phyloP scores from a whole-genome alignment of 2,329 filamentous ascomycete genomes.

The Hortaea werneckii region DNA sequence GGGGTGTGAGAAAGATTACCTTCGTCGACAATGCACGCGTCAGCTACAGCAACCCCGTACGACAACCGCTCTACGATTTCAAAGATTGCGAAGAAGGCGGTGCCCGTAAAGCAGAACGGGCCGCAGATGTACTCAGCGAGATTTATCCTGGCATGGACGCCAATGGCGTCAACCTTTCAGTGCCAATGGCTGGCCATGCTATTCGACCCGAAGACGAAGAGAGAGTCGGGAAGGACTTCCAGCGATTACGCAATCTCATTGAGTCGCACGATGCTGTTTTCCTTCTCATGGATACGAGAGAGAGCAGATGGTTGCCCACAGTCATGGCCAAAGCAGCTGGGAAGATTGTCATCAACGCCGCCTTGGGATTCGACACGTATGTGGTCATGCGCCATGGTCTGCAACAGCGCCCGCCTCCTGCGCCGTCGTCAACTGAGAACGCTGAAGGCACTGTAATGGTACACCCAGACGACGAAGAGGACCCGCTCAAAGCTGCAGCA shows the following conservation, averaged over 20 bases:
- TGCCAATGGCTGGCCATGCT: conserved; percentile 93
- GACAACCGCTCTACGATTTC: conserved; percentile 86
- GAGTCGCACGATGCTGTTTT: conserved; percentile 86
- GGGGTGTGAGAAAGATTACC: conserved; percentile 90
- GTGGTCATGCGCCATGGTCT: conserved; percentile 94
- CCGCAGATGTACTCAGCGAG: conserved; percentile 67
- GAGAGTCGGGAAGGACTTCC: conserved; percentile 63
- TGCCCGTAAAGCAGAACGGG: conserved; percentile 68
- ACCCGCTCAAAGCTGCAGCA: conserved; percentile 13
- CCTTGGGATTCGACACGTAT: conserved; percentile 90
- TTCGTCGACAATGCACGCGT: conserved; percentile 91
- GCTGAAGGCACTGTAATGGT: conserved; percentile 12
- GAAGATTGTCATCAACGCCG: conserved; percentile 95
- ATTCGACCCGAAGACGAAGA: conserved; percentile 60
- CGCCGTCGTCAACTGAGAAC: conserved; percentile 6
- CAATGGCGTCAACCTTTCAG: conserved; percentile 67
- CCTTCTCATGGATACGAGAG: conserved; percentile 95
- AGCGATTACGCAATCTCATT: conserved; percentile 63
- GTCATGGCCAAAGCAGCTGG: conserved; percentile 87
- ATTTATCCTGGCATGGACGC: conserved; percentile 89
- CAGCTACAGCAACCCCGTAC: conserved; percentile 91
- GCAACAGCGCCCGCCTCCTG: conserved; percentile 27
- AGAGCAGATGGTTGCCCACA: conserved; percentile 90
- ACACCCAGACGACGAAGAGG: conserved; percentile 12
- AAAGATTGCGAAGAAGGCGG: conserved; percentile 81